Conservation (phyloP, 2,329 filamentous ascomycete genomes). For the Ophiosphaerella korrae region DNA sequence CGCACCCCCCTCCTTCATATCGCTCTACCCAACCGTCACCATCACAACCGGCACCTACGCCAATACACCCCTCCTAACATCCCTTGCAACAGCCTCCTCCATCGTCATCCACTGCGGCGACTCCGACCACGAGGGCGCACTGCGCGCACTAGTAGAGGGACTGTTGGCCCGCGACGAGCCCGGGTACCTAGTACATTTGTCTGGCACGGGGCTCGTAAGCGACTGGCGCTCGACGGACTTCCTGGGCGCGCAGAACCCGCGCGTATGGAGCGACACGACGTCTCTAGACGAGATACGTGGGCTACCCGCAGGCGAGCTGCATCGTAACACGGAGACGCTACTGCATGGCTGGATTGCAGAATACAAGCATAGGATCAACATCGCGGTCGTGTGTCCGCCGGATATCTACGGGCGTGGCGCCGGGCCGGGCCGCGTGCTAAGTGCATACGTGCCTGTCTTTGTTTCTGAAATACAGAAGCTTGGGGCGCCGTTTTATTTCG, state of each 20-base stretch:
- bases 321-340: conserved; percentile 72
- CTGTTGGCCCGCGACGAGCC: conserved; percentile 53
- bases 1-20: conserved; percentile 31
- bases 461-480: conserved; percentile 42
- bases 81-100: conserved; percentile 55
- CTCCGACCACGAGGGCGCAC: conserved; percentile 34
- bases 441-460: conserved; percentile 50
- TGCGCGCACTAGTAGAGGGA: conserved; percentile 57
- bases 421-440: conserved; percentile 56
- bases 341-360: conserved; percentile 56
- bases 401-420: conserved; percentile 66
- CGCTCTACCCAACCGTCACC: conserved; percentile 49
- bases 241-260: conserved; percentile 35
- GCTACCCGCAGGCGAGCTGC: conserved; percentile 61
- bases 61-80: conserved; percentile 49
- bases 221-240: conserved; percentile 47
- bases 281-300: conserved; percentile 58
- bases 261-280: conserved; percentile 62
- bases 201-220: conserved; percentile 60
- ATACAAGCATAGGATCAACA: conserved; percentile 48
- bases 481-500: conserved; percentile 56
- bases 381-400: conserved; percentile 65
- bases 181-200: conserved; percentile 58
- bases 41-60: conserved; percentile 58
- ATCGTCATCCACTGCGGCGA: conserved; percentile 52